phyloP scores from a whole-genome alignment of 2,329 filamentous ascomycete genomes.

The Mariannaea sp. region DNA sequence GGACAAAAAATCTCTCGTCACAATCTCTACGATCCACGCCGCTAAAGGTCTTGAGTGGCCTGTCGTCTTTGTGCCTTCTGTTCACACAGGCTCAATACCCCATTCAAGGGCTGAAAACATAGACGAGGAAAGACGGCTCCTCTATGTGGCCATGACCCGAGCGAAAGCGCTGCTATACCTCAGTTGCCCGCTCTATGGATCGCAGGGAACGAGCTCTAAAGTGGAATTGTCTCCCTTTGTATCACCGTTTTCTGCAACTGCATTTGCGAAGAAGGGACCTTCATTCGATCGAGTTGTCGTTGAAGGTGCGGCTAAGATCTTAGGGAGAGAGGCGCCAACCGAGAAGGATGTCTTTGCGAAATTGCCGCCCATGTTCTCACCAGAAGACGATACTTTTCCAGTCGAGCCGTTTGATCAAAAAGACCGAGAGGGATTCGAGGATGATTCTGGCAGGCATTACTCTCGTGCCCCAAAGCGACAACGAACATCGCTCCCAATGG shows the following conservation, averaged over 20 bases:
- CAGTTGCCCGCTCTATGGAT: constrained; percentile 74
- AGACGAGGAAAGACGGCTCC: constrained; percentile 83
- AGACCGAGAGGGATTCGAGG: constrained; percentile 28
- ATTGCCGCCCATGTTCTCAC: constrained; percentile 57
- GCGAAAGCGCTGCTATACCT: constrained; percentile 86
- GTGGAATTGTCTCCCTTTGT: constrained; percentile 76
- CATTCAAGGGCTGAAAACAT: constrained; percentile 84
- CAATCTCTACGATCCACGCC: constrained; percentile 94
- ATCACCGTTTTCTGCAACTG: constrained; percentile 47
- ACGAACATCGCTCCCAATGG: constrained; percentile 29
- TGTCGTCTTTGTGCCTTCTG: constrained; percentile 87
- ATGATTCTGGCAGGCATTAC: constrained; percentile 24
- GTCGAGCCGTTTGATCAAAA: constrained; percentile 59
- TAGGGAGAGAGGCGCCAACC: constrained; percentile 65
- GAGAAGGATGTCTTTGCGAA: constrained; percentile 58
- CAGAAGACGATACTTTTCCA: constrained; percentile 72
- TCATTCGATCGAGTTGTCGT: constrained; percentile 67
- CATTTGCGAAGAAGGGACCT: constrained; percentile 67
- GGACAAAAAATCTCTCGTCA: constrained; percentile 68
- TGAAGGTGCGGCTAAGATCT: constrained; percentile 70
- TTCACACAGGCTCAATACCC: constrained; percentile 88
- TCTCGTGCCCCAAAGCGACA: constrained; percentile 39
- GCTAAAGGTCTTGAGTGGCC: constrained; percentile 98
- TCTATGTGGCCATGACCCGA: constrained; percentile 97
- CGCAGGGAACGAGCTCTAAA: constrained; percentile 60